Evolutionary conservation across 2,329 filamentous ascomycete genomes (phyloP).

Genomic region (Paraphoma chrysanthemicola): DNA sequence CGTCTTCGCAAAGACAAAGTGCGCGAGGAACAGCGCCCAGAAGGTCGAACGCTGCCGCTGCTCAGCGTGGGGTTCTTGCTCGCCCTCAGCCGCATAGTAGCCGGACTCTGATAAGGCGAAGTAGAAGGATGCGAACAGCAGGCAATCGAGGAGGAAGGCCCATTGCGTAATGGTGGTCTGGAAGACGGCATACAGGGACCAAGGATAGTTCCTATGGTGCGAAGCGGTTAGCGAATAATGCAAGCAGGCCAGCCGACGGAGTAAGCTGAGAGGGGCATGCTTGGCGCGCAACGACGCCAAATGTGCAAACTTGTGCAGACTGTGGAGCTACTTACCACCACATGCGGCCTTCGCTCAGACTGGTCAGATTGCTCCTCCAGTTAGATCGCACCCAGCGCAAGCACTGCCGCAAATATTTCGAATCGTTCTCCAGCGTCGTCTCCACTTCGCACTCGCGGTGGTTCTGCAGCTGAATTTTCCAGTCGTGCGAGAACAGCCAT

Average conservation of each 20-base stretch:
- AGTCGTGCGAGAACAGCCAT: slow-evolving; percentile 90
- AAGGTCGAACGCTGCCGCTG: slow-evolving; percentile 34
- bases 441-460: slow-evolving; percentile 82
- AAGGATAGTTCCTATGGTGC: slow-evolving; percentile 76
- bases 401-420: slow-evolving; percentile 91
- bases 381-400: slow-evolving; percentile 96
- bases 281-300: slow-evolving; percentile 34
- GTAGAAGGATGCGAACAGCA: slow-evolving; percentile 40
- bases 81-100: slow-evolving; percentile 30
- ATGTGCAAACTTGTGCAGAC: slow-evolving; percentile 26
- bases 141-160: slow-evolving; percentile 77
- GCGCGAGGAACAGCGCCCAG: slow-evolving; percentile 42
- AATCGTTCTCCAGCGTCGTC: slow-evolving; percentile 88
- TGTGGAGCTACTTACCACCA: slow-evolving; percentile 72
- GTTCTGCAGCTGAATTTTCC: slow-evolving; percentile 96
- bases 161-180: slow-evolving; percentile 91
- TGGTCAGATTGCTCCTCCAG: slow-evolving; percentile 96
- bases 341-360: slow-evolving; percentile 82
- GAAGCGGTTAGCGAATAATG: slow-evolving; percentile 31
- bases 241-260: slow-evolving; percentile 20
- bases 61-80: slow-evolving; percentile 19
- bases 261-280: slow-evolving; percentile 33
- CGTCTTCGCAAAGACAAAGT: slow-evolving; percentile 80
- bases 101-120: slow-evolving; percentile 39
- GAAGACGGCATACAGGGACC: slow-evolving; percentile 93